phyloP scores from a whole-genome alignment of 2,329 filamentous ascomycete species.

The Phoma sp. region DNA sequence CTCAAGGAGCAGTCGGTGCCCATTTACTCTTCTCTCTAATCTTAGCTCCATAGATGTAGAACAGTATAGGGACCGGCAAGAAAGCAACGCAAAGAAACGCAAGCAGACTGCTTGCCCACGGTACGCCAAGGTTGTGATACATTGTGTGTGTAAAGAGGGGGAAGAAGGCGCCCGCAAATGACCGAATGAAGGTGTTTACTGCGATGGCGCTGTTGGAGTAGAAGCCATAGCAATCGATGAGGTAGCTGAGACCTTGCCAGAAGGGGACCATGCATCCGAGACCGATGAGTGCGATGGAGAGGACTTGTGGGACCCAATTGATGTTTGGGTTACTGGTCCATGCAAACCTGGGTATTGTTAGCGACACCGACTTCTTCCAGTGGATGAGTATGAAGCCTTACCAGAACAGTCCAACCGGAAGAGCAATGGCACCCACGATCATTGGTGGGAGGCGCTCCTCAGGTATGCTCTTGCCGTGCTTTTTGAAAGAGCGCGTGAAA shows the following conservation, averaged over 20 bases:
- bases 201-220: constrained; percentile 56
- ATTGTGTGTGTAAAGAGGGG: constrained; percentile 60
- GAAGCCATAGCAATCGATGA: constrained; percentile 68
- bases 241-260: constrained; percentile 83
- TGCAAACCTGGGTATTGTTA: constrained; percentile 50
- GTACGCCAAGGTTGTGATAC: constrained; percentile 45
- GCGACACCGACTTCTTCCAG: background rate
- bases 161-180: constrained; percentile 57
- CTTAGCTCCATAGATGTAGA: constrained; percentile 44
- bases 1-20: constrained; percentile 28
- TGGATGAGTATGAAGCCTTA: background rate
- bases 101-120: constrained; percentile 44
- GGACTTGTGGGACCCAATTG: constrained; percentile 62
- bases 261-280: constrained; percentile 80
- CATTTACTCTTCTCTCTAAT: constrained; percentile 43
- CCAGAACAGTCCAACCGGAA: constrained; percentile 66
- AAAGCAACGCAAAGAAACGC: constrained; percentile 43
- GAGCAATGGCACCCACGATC: constrained; percentile 67
- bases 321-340: constrained; percentile 61
- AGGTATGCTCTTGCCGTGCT: constrained; percentile 58
- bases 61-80: constrained; percentile 45
- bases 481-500: constrained; percentile 39
- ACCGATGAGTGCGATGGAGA: constrained; percentile 67
- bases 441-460: constrained; percentile 69
- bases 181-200: constrained; percentile 59